Evolutionary conservation across 192 early-diverging fungal species (phyloP).

Genomic region (Helicostylum pulchrum): DNA sequence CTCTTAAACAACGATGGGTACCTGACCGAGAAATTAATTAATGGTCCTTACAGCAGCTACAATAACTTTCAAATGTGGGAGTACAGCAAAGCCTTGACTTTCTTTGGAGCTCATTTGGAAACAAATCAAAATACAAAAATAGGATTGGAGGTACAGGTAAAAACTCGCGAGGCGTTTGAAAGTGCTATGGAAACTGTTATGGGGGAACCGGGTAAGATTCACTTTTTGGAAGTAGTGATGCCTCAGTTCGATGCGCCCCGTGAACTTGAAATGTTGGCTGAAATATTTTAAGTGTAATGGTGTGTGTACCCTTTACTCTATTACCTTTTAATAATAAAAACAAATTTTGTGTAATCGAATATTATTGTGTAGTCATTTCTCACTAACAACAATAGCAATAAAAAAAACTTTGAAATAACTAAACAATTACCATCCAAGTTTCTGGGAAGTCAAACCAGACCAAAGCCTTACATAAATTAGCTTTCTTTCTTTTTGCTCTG

Average conservation of each 20-base stretch:
- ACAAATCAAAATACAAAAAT: conserved; percentile 25
- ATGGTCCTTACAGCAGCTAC: conserved; percentile 40
- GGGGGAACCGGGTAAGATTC: conserved; percentile 34
- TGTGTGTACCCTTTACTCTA: no score
- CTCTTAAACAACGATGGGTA: conserved; percentile 55
- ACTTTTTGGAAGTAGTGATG: conserved; percentile 48
- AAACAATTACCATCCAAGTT: no score
- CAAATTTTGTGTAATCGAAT: no score
- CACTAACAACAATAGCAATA: no score
- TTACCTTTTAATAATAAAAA: no score
- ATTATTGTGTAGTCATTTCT: no score
- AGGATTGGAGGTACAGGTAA: conserved; percentile 31
- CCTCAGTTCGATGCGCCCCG: conserved; percentile 42
- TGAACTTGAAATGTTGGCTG: conserved; percentile 19
- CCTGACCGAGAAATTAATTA: conserved; percentile 47
- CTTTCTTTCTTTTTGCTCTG: no score
- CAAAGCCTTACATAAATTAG: no score
- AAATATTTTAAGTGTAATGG: no score
- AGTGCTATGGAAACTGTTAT: conserved; percentile 27
- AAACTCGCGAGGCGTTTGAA: conserved; percentile 38
- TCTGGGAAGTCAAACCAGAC: no score
- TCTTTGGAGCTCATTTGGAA: conserved; percentile 34
- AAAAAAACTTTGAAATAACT: no score
- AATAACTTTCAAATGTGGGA: conserved; percentile 50
- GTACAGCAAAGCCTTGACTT: conserved; percentile 41